Evolutionary conservation across 257 asterid species (phyloP), one percentile per base, ranked within the genome.

Genomic region (Jacaranda mimosifolia): DNA sequence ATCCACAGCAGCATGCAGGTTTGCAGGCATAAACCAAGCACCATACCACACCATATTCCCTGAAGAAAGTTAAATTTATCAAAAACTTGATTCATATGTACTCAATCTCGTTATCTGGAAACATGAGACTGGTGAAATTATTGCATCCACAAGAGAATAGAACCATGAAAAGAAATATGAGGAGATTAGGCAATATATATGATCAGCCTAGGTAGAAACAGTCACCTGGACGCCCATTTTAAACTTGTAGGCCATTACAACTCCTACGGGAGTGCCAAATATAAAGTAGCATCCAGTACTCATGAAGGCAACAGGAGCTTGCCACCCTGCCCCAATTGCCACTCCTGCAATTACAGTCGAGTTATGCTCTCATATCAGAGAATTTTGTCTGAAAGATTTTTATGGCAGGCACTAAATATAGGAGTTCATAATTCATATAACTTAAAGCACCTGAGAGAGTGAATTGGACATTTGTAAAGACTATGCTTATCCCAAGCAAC

Each of bases 281-380:
- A 85, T 9, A 45, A 84, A 88, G 80, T 86, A 88, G 79, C 91
- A 84, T 32, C 59, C 72, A 7, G 75, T 70, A 45, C 85, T 86
- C 4, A 88, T 68, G 79, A 59, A 86, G 26, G 88, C 89, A 15
- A 86, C 87, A 2, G 68, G 73, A 38, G 76, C 78, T 81, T 88
- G 92, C 92, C 92, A 88, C 66, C 92, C 92, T 3, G 92, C 92
- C 68, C 92, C 92, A 19, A 84, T 83, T 3, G 89, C 89, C 45
- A 83, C 89, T 7, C 92, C 92, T 86, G 55, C 40, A 75, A 43
- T 43, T 11, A 15, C 62, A 8, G 13, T 0, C n/a, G 9, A 35
- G 39, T 36, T 26, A 26, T 0, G 32, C 32, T 26, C 32, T 26
- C 32, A 26, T 26, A 0, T 26, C 32, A 26, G 32, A 60, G 32